Percentiles rank a stretch among this genome's conserved stretches.
Evolutionary conservation across 1,284 basidiomycete species (phyloP).

Genomic region (Hymenochaete sp.): DNA sequence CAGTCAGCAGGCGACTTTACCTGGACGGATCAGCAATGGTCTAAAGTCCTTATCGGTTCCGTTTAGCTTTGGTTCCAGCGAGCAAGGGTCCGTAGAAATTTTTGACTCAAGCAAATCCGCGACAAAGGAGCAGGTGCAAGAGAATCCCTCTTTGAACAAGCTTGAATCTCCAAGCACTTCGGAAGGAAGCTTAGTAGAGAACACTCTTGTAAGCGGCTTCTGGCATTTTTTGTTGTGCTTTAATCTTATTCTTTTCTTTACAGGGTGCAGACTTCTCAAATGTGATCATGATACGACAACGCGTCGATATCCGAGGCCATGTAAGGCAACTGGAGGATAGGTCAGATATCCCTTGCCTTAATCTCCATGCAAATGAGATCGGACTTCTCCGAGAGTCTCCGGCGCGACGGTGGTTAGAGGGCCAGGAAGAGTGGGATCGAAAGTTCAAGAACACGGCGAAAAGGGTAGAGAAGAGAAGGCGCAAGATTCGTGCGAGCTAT

Average conservation of each 20-base stretch:
- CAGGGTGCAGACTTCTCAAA: conserved; percentile 26
- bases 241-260: not conserved
- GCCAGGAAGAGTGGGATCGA: conserved; percentile 52
- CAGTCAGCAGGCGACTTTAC: not conserved
- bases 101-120: conserved; percentile 28
- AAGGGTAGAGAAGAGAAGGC: conserved; percentile 34
- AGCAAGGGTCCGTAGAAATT: conserved; percentile 24
- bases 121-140: conserved; percentile 23
- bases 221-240: not conserved
- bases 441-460: conserved; percentile 36
- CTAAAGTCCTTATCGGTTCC: conserved; percentile 10
- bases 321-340: conserved; percentile 73
- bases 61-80: conserved; percentile 2
- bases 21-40: conserved; percentile 6
- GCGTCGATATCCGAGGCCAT: conserved; percentile 71
- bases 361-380: conserved; percentile 49
- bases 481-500: conserved; percentile 34
- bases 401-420: conserved; percentile 45
- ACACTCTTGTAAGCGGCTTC: not conserved
- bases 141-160: conserved; percentile 20
- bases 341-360: conserved; percentile 56
- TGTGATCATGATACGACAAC: conserved; percentile 70
- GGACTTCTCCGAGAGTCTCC: conserved; percentile 63
- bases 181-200: not conserved
- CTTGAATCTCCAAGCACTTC: not conserved